Base-by-base conservation (phyloP, 257 asterid genomes). In the Craterostigma plantagineum region DNA sequence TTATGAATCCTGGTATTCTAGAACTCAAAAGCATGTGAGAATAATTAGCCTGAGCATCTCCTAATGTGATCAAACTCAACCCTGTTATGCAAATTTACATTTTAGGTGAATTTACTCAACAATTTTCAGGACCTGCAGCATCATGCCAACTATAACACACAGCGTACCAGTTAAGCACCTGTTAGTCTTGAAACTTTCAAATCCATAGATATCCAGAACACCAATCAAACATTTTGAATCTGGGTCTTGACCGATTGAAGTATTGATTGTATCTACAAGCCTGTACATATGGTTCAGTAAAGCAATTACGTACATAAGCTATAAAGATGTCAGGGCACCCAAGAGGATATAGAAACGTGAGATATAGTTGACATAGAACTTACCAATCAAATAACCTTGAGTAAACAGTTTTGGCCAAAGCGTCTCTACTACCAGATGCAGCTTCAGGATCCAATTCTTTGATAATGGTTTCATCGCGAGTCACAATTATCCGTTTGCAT, bases 361-460 rank as follows among this genome's bases (percentile, higher is more conserved):
- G 30, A 23, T 23, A 23, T 23, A 2, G 30, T 6, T 2, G 30
- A 23, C 30, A 6, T 23, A 23, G 6, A 23, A 62, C 75, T 57
- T 60, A 83, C 99, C 99, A 90, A 63, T 83, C 95, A 64, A 90
- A 90, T 73, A 90, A 64, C 56, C 92, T 75, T 10, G 99, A 70
- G 71, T 90, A 90, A 42, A 90, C 94, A 57, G 72, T 64, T 71
- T 84, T 83, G 33, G 99, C 92, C 64, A 90, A 65, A 56, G 96
- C 94, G 51, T 90, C 99, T 71, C 99, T 68, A 67, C 95, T 83
- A 53, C 74, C 67, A 52, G 70, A 35, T 40, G 99, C 99, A 37
- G 95, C 83, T 54, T 77, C 92, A 16, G 94, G 99, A 65, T 90
- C 99, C 55, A 90, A 67, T 60, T 74, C 79, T 56, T 80, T 90